A percentile compares a stretch with the other conserved stretches of the same genome.
Conservation (phyloP, 2,329 filamentous ascomycete species). For the Pezicula radicicola region DNA sequence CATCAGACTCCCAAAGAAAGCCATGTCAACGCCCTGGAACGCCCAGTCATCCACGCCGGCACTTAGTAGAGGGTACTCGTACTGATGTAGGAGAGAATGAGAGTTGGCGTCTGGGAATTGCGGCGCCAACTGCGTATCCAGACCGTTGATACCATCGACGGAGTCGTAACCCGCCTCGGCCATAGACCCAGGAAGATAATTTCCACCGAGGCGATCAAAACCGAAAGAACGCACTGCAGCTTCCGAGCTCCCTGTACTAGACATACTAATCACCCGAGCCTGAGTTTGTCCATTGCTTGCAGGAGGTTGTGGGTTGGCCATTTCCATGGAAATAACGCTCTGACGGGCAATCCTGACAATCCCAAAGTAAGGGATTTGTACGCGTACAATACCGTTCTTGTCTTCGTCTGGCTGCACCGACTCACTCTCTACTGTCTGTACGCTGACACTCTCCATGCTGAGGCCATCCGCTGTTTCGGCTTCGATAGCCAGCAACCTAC, state of each 20-base stretch:
- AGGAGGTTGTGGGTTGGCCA: neutral
- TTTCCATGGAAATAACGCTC: slow-evolving; percentile 3
- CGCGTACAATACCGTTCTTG: slow-evolving; percentile 1
- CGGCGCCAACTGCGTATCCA: neutral
- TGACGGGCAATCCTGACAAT: slow-evolving; percentile 28
- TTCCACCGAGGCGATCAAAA: neutral
- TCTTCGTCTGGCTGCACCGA: slow-evolving; percentile 3
- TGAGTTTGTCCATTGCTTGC: neutral
- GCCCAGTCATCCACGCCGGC: slow-evolving; percentile 29
- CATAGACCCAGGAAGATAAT: neutral
- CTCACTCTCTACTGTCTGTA: slow-evolving; percentile 7
- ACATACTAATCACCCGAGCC: neutral
- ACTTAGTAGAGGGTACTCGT: slow-evolving; percentile 13
- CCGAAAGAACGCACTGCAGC: neutral
- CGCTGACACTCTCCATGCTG: slow-evolving; percentile 8
- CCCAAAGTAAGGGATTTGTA: slow-evolving; percentile 28
- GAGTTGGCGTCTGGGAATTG: neutral
- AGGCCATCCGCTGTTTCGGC: slow-evolving; percentile 22
- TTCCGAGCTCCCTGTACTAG: neutral
- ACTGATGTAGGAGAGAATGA: neutral
- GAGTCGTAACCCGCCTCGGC: neutral
- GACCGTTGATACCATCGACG: neutral
- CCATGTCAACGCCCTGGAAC: slow-evolving; percentile 32
- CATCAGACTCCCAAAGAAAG: slow-evolving; percentile 22
- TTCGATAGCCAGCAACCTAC: slow-evolving; percentile 30